A percentile compares a stretch with the other conserved stretches of the same genome.
phyloP scores from a whole-genome alignment of 805 yeast species.

The Myxozyma udenii region DNA sequence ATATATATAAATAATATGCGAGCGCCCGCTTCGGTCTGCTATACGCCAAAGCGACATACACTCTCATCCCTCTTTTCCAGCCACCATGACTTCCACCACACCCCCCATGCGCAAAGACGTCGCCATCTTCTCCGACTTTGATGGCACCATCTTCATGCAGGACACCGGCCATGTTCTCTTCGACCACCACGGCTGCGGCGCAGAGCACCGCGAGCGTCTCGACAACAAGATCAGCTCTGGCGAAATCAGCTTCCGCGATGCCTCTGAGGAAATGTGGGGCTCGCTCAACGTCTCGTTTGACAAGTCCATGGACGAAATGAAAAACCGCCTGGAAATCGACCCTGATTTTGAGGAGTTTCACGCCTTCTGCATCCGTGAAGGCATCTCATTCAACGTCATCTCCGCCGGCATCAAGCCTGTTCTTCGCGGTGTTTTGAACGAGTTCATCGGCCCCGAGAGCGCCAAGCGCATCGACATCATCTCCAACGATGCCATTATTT shows the following conservation, averaged over 20 bases:
- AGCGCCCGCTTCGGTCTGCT: no score
- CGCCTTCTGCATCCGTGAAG: slow-evolving; percentile 40
- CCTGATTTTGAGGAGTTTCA: slow-evolving; percentile 42
- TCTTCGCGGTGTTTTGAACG: slow-evolving; percentile 43
- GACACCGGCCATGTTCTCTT: slow-evolving; percentile 48
- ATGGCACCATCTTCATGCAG: slow-evolving; percentile 46
- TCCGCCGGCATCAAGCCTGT: slow-evolving; percentile 46
- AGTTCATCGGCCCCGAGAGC: slow-evolving; percentile 38
- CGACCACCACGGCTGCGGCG: slow-evolving; percentile 45
- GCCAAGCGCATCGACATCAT: slow-evolving; percentile 42
- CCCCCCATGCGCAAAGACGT: slow-evolving; percentile 25
- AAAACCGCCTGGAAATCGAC: slow-evolving; percentile 41
- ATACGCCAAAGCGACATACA: no score
- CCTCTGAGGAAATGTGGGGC: slow-evolving; percentile 46
- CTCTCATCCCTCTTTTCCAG: no score
- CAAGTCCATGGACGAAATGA: slow-evolving; percentile 39
- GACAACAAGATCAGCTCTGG: slow-evolving; percentile 42
- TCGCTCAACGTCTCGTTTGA: slow-evolving; percentile 42
- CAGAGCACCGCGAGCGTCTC: slow-evolving; percentile 39
- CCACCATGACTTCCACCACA: neutral
- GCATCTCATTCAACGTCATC: slow-evolving; percentile 44
- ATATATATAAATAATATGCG: no score
- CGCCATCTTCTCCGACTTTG: slow-evolving; percentile 40
- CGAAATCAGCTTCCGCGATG: slow-evolving; percentile 41
- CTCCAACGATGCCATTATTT: slow-evolving; percentile 42